Conservation (phyloP, 306 rosid genomes). For the Cicer cuneatum region DNA sequence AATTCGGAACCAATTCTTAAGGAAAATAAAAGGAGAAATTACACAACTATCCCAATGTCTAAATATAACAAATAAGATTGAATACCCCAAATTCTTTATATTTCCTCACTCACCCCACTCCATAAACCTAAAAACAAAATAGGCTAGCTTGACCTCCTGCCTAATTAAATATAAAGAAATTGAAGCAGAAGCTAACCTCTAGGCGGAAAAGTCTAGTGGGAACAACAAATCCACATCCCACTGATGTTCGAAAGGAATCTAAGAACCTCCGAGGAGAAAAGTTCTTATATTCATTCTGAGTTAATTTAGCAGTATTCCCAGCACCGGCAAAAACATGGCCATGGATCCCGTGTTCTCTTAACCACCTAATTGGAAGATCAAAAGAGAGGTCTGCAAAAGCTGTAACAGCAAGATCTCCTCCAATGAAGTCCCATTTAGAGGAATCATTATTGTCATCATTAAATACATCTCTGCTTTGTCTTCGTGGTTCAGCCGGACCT, state of each 20-base stretch:
- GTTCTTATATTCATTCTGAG: slow-evolving; percentile 73
- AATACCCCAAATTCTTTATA: neutral
- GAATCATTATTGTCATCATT: slow-evolving; percentile 56
- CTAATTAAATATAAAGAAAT: slow-evolving; percentile 18
- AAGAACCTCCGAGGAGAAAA: slow-evolving; percentile 71
- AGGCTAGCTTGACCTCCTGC: slow-evolving; percentile 24
- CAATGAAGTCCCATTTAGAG: slow-evolving; percentile 70
- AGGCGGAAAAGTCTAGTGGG: slow-evolving; percentile 89
- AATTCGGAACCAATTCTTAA: neutral
- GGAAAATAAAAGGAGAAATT: neutral
- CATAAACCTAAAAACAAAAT: neutral
- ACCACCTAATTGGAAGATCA: slow-evolving; percentile 84
- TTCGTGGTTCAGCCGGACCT: slow-evolving; percentile 84
- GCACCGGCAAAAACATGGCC: slow-evolving; percentile 95
- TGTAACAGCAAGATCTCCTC: slow-evolving; percentile 97
- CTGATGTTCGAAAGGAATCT: slow-evolving; percentile 79
- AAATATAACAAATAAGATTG: slow-evolving; percentile 19
- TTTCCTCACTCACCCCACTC: slow-evolving; percentile 8
- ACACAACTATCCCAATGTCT: slow-evolving; percentile 12
- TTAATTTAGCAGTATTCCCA: slow-evolving; percentile 82
- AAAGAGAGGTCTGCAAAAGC: slow-evolving; percentile 95
- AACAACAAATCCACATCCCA: slow-evolving; percentile 87
- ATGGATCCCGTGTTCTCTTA: slow-evolving; percentile 88
- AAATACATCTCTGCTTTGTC: slow-evolving; percentile 58
- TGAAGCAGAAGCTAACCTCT: slow-evolving; percentile 68